Percentiles rank a stretch among this genome's conserved stretches.
phyloP scores from a whole-genome alignment of 352 stramenopile species.

The Globisporangium sylvaticum region DNA sequence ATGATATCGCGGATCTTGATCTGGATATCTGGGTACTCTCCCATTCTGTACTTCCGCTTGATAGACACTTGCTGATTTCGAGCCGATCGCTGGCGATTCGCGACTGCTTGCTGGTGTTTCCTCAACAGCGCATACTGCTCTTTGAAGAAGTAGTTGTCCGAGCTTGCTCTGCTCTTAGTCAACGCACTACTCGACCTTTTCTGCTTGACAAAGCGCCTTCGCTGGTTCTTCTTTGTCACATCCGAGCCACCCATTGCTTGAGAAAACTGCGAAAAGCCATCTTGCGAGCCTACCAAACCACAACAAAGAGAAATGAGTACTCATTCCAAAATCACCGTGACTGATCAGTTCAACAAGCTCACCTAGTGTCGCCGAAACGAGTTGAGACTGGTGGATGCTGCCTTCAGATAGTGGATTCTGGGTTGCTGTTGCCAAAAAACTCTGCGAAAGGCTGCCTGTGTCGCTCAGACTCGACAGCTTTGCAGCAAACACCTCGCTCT shows the following conservation, averaged over 20 bases:
- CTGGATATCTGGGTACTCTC: constrained; percentile 79
- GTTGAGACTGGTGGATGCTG: constrained; percentile 43
- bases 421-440: constrained; percentile 14
- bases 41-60: constrained; percentile 59
- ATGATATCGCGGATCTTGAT: constrained; percentile 69
- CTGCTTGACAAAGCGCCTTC: constrained; percentile 31
- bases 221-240: background rate
- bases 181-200: background rate
- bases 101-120: constrained; percentile 49
- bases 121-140: constrained; percentile 50
- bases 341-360: background rate
- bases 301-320: background rate
- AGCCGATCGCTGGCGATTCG: constrained; percentile 42
- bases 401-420: constrained; percentile 12
- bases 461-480: constrained; percentile 7
- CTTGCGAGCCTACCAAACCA: constrained; percentile 3
- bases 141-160: constrained; percentile 56
- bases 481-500: constrained; percentile 45
- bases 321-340: background rate
- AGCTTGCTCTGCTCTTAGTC: background rate
- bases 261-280: constrained; percentile 5
- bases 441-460: constrained; percentile 1
- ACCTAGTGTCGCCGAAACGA: constrained; percentile 29
- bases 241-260: background rate
- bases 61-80: constrained; percentile 56